Evolutionary conservation across 257 asterid species (phyloP), one percentile per base, ranked within the genome.

Genomic region (Jacaranda copaia): DNA sequence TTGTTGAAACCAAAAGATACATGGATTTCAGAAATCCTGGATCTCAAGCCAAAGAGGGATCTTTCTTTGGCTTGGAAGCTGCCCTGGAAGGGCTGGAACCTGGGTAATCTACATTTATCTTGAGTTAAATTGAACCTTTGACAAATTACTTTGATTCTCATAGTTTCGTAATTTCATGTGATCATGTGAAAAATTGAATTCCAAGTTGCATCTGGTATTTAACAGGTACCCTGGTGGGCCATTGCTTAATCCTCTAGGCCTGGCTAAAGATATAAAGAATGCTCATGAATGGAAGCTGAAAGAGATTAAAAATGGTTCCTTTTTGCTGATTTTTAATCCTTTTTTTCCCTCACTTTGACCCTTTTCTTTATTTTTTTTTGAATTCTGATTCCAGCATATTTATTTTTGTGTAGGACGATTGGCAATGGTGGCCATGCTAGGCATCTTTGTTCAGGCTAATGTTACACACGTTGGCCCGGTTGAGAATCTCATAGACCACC

Each of bases 171-270:
- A 38, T n/a, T 59, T 57, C 8, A 15, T 18, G n/a, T 59, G 52
- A 42, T 10, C 9, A 13, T 18, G 5, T 20, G 53, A 38, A 52
- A 55, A 39, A 18, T 8, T n/a, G 15, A 63, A 46, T 36, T 42
- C 7, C 32, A n/a, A 20, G 46, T 45, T 72, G 36, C 52, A 4
- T 40, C 12, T 38, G 25, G 25, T 63, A 3, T 70, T 71, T 38
- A 35, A 74, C 77, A 93, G 98, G 75, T 93, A 93, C 68, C 98
- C 98, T 3, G 97, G 98, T 48, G 97, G 98, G 19, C 98, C 97
- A n/a, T 63, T 93, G 87, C 79, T 93, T 32, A 88, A 93, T 82
- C 98, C 98, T 76, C 88, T 92, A 43, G 98, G 98, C 68, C 77
- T 93, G 76, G 98, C 93, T 42, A 92, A 90, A 79, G 97, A 93